These are phyloP conservation scores for Zygotorulaspora chibaensis DNA, from an alignment of 805 yeast genomes.

Conservation along the genomic window DNA sequence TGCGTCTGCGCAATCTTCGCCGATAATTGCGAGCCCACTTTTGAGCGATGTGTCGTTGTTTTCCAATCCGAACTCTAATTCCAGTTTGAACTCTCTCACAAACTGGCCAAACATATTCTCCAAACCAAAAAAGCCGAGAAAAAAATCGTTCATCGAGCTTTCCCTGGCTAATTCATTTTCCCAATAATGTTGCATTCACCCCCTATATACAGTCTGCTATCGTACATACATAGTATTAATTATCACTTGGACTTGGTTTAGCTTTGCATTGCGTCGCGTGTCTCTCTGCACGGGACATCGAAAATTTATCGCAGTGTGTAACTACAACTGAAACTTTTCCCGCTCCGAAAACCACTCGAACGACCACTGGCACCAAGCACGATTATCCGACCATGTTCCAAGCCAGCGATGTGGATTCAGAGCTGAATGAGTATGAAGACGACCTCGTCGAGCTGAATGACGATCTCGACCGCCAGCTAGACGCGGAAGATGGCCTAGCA, in stretches of 20 bases:
- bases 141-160: slow-evolving; percentile 23
- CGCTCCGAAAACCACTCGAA: background rate
- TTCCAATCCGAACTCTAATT: background rate
- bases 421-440: slow-evolving; percentile 1
- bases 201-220: too few relatives aligned
- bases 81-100: background rate
- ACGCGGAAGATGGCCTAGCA: background rate
- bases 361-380: background rate
- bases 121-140: slow-evolving; percentile 10
- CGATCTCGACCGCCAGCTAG: background rate
- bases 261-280: slow-evolving; percentile 9
- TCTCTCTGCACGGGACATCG: background rate
- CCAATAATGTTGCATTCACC: slow-evolving; percentile 1
- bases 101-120: background rate
- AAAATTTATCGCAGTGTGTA: background rate
- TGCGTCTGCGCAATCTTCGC: background rate
- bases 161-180: slow-evolving; percentile 23
- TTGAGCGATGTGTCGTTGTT: background rate
- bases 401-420: background rate
- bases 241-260: too few relatives aligned
- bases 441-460: background rate
- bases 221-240: too few relatives aligned
- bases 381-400: background rate
- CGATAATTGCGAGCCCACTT: background rate
- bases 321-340: background rate